Percentiles rank a stretch among this genome's conserved stretches.
These are phyloP conservation scores for Primulina eburnea DNA, from an alignment of 257 asterid species.

Conservation along the genomic window DNA sequence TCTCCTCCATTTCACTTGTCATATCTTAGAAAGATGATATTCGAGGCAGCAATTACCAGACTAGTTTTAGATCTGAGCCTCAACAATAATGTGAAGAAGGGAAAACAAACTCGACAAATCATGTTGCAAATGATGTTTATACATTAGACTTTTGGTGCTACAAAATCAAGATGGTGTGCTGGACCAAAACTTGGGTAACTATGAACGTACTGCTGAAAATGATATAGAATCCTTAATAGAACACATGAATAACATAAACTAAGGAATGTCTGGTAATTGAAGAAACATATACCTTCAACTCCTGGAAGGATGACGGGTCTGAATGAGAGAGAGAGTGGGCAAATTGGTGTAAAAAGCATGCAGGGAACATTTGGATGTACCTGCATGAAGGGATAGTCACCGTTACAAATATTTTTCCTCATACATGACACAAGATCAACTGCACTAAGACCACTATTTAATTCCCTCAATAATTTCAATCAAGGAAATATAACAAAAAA, in stretches of 20 bases:
- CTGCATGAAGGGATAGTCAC: slow-evolving; percentile 40
- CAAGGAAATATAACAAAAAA: neutral
- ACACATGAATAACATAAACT: neutral
- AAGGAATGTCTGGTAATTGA: neutral
- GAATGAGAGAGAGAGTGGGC: slow-evolving; percentile 97
- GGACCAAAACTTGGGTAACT: neutral
- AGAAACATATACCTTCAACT: slow-evolving; percentile 65
- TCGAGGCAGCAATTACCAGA: no score
- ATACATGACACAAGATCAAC: slow-evolving; percentile 7
- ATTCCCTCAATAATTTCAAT: slow-evolving; percentile 9
- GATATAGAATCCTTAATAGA: neutral
- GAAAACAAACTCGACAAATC: no score
- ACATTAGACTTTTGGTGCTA: no score
- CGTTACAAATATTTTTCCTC: slow-evolving; percentile 5
- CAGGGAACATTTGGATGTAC: slow-evolving; percentile 99
- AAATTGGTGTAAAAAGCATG: slow-evolving; percentile 96
- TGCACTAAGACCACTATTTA: neutral
- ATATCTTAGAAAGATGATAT: no score
- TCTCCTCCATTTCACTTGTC: no score
- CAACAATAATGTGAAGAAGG: no score
- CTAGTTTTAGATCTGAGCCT: no score
- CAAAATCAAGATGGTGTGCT: no score
- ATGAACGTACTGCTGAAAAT: neutral
- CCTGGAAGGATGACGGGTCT: slow-evolving; percentile 99
- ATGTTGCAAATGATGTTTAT: no score